Evolutionary conservation across 2,329 filamentous ascomycete species (phyloP).

Genomic region (Gnomoniopsis sp.): DNA sequence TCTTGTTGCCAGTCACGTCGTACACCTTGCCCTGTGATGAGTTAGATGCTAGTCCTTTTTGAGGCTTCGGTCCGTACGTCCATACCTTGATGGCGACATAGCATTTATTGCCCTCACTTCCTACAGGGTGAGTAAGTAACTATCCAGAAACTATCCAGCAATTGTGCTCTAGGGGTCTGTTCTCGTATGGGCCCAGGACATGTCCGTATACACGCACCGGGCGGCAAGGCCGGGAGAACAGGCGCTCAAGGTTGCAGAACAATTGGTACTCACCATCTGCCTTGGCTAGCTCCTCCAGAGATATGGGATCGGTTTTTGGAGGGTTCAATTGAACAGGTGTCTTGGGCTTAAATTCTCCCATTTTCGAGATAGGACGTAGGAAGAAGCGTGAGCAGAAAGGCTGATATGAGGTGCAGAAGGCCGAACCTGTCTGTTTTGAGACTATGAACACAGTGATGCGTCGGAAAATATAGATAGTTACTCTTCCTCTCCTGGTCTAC

Average conservation of each 20-base stretch:
- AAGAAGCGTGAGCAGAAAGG: background rate
- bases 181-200: background rate
- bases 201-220: background rate
- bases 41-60: conserved; percentile 48
- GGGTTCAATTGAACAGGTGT: conserved; percentile 70
- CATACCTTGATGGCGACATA: conserved; percentile 69
- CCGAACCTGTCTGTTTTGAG: background rate
- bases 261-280: conserved; percentile 67
- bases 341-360: conserved; percentile 76
- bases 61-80: conserved; percentile 33
- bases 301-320: conserved; percentile 85
- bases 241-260: background rate
- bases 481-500: no score
- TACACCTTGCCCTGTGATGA: conserved; percentile 76
- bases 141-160: background rate
- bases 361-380: conserved; percentile 26
- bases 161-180: background rate
- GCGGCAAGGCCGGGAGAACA: background rate
- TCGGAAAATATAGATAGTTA: no score
- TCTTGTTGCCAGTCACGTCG: conserved; percentile 85
- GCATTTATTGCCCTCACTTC: conserved; percentile 59
- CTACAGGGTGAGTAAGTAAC: conserved; percentile 35
- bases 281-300: conserved; percentile 72
- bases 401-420: background rate
- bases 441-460: no score